phyloP scores from a whole-genome alignment of 345 rosid genomes.

The Psidium friedrichsthalianum region DNA sequence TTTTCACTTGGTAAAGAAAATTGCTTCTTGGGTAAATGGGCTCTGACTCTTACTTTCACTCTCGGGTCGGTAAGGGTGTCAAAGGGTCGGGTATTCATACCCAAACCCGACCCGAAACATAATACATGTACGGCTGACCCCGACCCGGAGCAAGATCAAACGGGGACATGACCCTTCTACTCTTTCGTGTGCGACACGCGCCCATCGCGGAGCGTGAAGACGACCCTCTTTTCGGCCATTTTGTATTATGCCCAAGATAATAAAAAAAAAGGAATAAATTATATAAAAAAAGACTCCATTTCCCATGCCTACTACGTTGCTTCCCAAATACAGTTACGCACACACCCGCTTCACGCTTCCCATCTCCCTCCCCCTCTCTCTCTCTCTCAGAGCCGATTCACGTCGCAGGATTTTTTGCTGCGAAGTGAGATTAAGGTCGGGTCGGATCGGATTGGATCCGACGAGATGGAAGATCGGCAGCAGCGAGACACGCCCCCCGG shows the following conservation, averaged over 20 bases:
- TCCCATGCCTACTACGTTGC: constrained; percentile 9
- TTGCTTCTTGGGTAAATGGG: too few relatives aligned
- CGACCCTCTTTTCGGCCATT: neutral
- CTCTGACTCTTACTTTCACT: too few relatives aligned
- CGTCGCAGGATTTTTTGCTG: neutral
- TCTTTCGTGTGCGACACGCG: neutral
- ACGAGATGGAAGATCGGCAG: neutral
- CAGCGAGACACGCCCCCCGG: neutral
- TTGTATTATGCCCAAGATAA: neutral
- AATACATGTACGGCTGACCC: too few relatives aligned
- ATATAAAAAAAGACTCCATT: constrained; percentile 7
- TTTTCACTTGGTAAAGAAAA: too few relatives aligned
- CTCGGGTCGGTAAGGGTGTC: too few relatives aligned
- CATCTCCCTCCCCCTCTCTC: neutral
- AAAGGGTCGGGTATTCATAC: too few relatives aligned
- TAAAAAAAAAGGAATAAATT: neutral
- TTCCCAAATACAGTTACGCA: neutral
- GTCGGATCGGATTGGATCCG: neutral
- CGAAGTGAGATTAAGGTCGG: neutral
- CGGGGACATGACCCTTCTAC: neutral
- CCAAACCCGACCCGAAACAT: too few relatives aligned
- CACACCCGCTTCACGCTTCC: neutral
- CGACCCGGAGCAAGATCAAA: too few relatives aligned
- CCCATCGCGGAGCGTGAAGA: neutral
- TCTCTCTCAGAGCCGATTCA: neutral